phyloP scores from a whole-genome alignment of 345 rosid genomes.

The Cardamine occulta region DNA sequence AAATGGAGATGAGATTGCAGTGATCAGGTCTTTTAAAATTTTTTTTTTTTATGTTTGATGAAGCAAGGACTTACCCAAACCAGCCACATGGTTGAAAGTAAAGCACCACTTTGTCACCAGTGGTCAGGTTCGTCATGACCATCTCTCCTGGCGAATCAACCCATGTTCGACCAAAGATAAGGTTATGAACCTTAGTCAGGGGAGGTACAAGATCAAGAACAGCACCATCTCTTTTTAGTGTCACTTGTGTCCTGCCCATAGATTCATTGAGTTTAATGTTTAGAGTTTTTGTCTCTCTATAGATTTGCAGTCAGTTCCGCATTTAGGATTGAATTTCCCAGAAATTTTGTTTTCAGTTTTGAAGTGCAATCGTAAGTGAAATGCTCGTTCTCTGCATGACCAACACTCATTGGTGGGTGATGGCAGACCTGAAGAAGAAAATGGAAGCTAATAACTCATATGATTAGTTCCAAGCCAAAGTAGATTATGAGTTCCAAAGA shows the following conservation, averaged over 20 bases:
- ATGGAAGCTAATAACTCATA: no score
- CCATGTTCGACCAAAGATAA: conserved; percentile 79
- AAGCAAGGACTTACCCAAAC: conserved; percentile 55
- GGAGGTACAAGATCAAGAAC: conserved; percentile 82
- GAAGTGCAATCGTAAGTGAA: conserved; percentile 68
- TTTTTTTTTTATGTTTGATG: neutral
- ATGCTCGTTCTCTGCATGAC: conserved; percentile 78
- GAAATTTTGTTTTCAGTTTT: conserved; percentile 66
- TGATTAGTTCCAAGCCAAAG: no score
- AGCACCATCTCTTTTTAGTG: conserved; percentile 67
- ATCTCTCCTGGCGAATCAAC: conserved; percentile 74
- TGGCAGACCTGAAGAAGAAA: conserved; percentile 61
- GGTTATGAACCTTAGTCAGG: conserved; percentile 64
- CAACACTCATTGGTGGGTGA: conserved; percentile 81
- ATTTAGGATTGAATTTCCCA: conserved; percentile 59
- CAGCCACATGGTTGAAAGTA: conserved; percentile 72
- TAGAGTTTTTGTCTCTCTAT: no score
- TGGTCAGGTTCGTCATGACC: conserved; percentile 69
- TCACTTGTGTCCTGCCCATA: conserved; percentile 62
- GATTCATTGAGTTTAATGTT: neutral
- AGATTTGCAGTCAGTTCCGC: neutral
- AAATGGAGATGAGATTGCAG: conserved; percentile 13
- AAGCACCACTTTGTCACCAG: conserved; percentile 51
- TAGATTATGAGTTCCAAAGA: no score
- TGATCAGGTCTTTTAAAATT: neutral